phyloP scores from a whole-genome alignment of 108 stramenopile genomes.

The Mayamaea pseudoterrestris region DNA sequence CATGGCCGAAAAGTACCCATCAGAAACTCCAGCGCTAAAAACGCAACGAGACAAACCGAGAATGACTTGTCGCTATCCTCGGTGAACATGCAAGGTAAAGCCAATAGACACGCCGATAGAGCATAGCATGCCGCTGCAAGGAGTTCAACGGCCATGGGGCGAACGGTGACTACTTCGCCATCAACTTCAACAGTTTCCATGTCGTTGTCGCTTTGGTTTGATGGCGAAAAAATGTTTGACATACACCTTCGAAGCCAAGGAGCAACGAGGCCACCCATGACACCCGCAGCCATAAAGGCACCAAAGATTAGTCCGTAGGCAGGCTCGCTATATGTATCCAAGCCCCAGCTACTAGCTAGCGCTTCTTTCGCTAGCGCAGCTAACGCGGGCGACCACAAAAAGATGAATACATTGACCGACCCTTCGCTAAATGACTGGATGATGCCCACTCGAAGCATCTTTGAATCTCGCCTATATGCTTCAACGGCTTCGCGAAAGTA shows the following conservation, averaged over 20 bases:
- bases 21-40: constrained; percentile 35
- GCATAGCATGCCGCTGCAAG: constrained; percentile 33
- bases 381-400: constrained; percentile 69
- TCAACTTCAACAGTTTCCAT: constrained; percentile 16
- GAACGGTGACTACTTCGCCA: constrained; percentile 18
- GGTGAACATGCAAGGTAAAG: constrained; percentile 20
- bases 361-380: constrained; percentile 17
- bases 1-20: constrained; percentile 51
- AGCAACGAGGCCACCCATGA: constrained; percentile 50
- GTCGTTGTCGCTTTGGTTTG: constrained; percentile 10
- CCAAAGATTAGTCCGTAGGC: constrained; percentile 70
- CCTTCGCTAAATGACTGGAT: constrained; percentile 63
- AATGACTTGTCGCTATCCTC: constrained; percentile 19
- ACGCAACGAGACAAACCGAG: constrained; percentile 18
- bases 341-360: constrained; percentile 10
- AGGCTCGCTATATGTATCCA: constrained; percentile 36
- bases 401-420: constrained; percentile 62
- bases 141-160: constrained; percentile 46
- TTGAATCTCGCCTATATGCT: constrained; percentile 23
- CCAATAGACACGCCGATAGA: constrained; percentile 25
- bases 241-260: constrained; percentile 18
- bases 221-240: constrained; percentile 16
- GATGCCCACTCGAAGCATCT: constrained; percentile 38
- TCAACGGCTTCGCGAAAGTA: constrained; percentile 18
- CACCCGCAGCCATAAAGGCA: constrained; percentile 65